phyloP scores from a whole-genome alignment of 2,329 filamentous ascomycete genomes.

The Fonsecaea monophora region DNA sequence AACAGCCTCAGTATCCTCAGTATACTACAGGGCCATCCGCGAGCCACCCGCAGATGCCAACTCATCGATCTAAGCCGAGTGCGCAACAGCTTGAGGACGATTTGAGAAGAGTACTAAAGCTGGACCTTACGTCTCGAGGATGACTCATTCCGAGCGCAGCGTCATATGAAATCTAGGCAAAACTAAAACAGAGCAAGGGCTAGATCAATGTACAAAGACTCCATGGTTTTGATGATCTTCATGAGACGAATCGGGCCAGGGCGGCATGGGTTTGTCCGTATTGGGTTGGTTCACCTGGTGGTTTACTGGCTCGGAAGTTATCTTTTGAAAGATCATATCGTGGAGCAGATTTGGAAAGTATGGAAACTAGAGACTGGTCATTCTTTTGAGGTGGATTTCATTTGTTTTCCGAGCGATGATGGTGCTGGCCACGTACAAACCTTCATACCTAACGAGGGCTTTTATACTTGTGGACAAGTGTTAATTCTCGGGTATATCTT shows the following conservation, averaged over 20 bases:
- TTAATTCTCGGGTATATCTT: neutral
- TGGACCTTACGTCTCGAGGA: constrained; percentile 41
- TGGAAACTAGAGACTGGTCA: constrained; percentile 21
- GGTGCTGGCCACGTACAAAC: constrained; percentile 7
- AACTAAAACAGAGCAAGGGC: neutral
- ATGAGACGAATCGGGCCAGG: constrained; percentile 9
- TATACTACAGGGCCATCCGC: constrained; percentile 29
- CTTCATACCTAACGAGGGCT: constrained; percentile 10
- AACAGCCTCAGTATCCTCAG: constrained; percentile 26
- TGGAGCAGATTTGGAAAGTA: constrained; percentile 29
- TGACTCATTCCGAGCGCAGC: constrained; percentile 14
- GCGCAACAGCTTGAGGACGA: constrained; percentile 57
- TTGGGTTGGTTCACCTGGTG: constrained; percentile 7
- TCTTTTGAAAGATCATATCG: constrained; percentile 14
- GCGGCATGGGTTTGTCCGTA: neutral
- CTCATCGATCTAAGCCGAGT: constrained; percentile 44
- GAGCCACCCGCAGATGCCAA: constrained; percentile 34
- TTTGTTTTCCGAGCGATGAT: constrained; percentile 27
- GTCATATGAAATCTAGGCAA: constrained; percentile 2
- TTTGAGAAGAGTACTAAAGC: constrained; percentile 55
- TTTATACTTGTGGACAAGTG: neutral
- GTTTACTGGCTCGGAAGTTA: constrained; percentile 9
- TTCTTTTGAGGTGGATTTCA: constrained; percentile 34
- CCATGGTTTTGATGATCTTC: constrained; percentile 2
- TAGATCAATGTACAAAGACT: constrained; percentile 7